Conservation (phyloP, 805 yeast genomes). For the Saccharomycopsis malanga region DNA sequence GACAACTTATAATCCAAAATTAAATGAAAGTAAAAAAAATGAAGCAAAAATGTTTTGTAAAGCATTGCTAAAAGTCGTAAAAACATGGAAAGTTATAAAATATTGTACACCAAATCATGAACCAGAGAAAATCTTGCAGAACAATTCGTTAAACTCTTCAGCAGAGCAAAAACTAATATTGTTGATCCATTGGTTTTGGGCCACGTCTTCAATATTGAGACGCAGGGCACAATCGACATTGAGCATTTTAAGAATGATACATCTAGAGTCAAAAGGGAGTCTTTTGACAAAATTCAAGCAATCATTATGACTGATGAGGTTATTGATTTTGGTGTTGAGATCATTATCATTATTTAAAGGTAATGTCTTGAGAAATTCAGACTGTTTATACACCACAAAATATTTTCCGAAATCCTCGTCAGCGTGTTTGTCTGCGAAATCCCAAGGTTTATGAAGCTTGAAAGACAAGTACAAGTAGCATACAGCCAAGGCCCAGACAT, state of each 20-base stretch:
- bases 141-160: constrained; percentile 11
- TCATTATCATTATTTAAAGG: constrained; percentile 20
- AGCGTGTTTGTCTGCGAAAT: constrained; percentile 9
- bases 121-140: constrained; percentile 4
- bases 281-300: constrained; percentile 9
- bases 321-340: constrained; percentile 13
- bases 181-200: constrained; percentile 15
- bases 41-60: no score
- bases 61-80: no score
- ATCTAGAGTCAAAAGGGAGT: constrained; percentile 7
- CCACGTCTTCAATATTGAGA: constrained; percentile 1
- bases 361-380: constrained; percentile 27
- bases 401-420: constrained; percentile 15
- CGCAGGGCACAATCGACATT: constrained; percentile 9
- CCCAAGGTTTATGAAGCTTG: constrained; percentile 20
- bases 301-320: constrained; percentile 12
- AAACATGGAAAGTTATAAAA: no score
- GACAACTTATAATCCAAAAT: no score
- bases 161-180: constrained; percentile 13
- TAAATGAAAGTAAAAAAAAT: no score
- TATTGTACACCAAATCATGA: no score
- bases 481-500: constrained; percentile 20
- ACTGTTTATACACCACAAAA: constrained; percentile 1
- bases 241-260: constrained; percentile 15
- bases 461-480: constrained; percentile 15